Conservation (phyloP, 208 protist species). For the Acanthamoeba triangularis region DNA sequence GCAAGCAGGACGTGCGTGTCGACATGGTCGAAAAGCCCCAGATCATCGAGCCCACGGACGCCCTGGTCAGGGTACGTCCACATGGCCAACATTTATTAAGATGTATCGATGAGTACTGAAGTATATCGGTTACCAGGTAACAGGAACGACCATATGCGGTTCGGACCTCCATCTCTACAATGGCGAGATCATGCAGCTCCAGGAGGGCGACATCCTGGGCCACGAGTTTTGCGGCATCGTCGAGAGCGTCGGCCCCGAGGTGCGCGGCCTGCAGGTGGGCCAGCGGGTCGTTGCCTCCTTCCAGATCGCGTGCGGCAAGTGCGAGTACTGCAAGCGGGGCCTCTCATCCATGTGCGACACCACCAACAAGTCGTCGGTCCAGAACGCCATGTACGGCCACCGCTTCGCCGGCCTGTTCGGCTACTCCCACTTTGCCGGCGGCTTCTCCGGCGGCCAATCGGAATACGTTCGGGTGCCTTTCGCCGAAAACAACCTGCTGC, state of each 20-base stretch:
- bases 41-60: constrained; percentile 80
- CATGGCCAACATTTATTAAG: background rate
- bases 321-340: constrained; percentile 85
- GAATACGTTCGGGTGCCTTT: constrained; percentile 85
- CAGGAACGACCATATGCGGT: constrained; percentile 83
- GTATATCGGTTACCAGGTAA: background rate
- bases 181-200: constrained; percentile 81
- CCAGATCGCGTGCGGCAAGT: constrained; percentile 82
- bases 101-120: background rate
- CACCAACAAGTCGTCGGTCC: constrained; percentile 80
- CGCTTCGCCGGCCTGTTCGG: constrained; percentile 83
- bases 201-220: constrained; percentile 84
- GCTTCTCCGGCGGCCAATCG: constrained; percentile 78
- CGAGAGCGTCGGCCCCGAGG: constrained; percentile 77
- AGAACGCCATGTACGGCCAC: constrained; percentile 85
- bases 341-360: constrained; percentile 77
- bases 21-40: constrained; percentile 66
- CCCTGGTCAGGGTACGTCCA: constrained; percentile 27
- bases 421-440: constrained; percentile 83
- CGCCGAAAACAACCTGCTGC: constrained; percentile 81
- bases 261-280: constrained; percentile 78
- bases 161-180: constrained; percentile 87
- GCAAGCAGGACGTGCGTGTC: constrained; percentile 69
- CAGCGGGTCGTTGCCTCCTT: constrained; percentile 77
- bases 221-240: constrained; percentile 83